Evolutionary conservation across 2,329 filamentous ascomycete species (phyloP), one percentile per base, ranked within the genome.

Genomic region (Curvularia sp.): DNA sequence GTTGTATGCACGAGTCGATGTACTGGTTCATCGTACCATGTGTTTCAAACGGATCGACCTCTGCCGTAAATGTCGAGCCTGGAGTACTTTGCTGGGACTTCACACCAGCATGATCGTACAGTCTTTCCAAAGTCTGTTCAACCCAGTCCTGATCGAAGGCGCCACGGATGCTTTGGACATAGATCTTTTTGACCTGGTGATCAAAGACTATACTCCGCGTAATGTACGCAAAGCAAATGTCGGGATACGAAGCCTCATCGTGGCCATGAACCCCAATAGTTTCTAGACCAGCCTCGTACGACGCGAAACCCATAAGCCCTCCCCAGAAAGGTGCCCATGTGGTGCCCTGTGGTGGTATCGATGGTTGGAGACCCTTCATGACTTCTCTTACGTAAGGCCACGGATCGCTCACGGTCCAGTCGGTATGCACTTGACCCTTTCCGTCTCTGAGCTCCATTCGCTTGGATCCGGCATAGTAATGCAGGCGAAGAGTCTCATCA

Each of bases 291-390:
- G 93, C 86, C 75, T 97, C 93, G 60, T 97, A 96, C 0, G 91
- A 92, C 50, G 92, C 84, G 69, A 89, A 96, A 0, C 93, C 93
- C 78, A 96, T 86, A 58, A 96, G 88, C 0, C 93, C 93, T 51
- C 92, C 93, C 77, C 91, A 87, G 72, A 96, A 97, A 0, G 90
- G 85, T 0, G 78, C 78, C 35, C 70, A 74, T 8, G 70, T 76
- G 6, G 63, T 51, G 13, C 63, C 71, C 1, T 58, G 60, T 38
- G 75, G 75, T 44, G 60, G 61, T 30, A 54, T 65, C 26, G 58
- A 59, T 20, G 75, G 76, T 53, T 67, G 73, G 5, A 77, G 73
- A 7, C 65, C 55, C 35, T 71, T 62, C 72, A 82, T 79, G 30
- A 79, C 73, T 4, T 64, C 63, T 44, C 77, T 76, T 5, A 83